A percentile compares a stretch with the other conserved stretches of the same genome.
These are phyloP conservation scores for Rhizopogon roseolus DNA, from an alignment of 768 basidiomycete species.

Conservation along the genomic window DNA sequence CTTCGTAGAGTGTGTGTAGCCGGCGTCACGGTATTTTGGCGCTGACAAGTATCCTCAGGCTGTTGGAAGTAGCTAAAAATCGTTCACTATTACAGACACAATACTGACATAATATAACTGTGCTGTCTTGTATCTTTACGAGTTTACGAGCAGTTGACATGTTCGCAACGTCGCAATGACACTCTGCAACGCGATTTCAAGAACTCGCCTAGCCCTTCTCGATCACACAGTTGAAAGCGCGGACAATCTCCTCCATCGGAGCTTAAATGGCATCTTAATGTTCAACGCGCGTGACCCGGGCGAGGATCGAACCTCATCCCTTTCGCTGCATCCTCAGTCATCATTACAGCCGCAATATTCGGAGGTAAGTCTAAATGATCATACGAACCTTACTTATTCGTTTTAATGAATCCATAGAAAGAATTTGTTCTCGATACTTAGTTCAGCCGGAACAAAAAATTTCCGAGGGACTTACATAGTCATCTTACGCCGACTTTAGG, in stretches of 20 bases:
- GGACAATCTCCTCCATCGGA: constrained; percentile 51
- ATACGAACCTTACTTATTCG: background rate
- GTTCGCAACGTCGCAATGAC: no score
- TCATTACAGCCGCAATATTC: constrained; percentile 1
- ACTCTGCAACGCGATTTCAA: no score
- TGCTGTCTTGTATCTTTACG: no score
- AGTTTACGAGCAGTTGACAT: no score
- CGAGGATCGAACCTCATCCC: background rate
- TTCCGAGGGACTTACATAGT: background rate
- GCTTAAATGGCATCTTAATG: constrained; percentile 15
- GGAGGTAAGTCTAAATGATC: background rate
- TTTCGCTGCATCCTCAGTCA: background rate
- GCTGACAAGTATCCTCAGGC: no score
- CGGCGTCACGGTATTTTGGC: no score
- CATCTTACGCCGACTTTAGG: background rate
- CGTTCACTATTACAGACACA: no score
- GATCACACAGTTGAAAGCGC: constrained; percentile 53
- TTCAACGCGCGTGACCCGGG: no score
- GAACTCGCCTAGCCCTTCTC: constrained; percentile 41
- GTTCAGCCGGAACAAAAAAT: constrained; percentile 1
- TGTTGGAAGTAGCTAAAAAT: no score
- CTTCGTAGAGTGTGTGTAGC: no score
- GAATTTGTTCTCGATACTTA: background rate
- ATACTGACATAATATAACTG: no score
- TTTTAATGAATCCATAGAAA: background rate